These are phyloP conservation scores for Agaricus subrufescens DNA, from an alignment of 768 basidiomycete genomes.

Conservation along the genomic window DNA sequence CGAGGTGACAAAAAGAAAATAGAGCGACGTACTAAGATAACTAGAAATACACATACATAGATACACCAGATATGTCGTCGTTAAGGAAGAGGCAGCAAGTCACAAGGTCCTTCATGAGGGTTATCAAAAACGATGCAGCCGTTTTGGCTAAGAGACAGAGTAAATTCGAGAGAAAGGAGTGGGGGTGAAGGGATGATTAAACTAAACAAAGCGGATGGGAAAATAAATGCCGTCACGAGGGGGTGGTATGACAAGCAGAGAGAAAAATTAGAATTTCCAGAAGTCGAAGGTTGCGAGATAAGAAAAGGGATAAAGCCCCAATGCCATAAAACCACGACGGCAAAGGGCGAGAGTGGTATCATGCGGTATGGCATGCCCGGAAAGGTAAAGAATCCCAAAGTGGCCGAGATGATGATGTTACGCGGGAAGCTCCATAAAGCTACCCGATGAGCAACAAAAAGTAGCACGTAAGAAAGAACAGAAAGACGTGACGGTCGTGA, in stretches of 20 bases:
- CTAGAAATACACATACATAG: conserved; percentile 23
- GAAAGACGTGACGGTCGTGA: conserved; percentile 15
- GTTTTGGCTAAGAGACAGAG: neutral
- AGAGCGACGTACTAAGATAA: too few relatives aligned
- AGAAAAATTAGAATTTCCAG: neutral
- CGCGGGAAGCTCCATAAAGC: neutral
- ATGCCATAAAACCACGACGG: neutral
- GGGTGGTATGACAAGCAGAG: conserved; percentile 1
- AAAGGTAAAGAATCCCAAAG: conserved; percentile 10
- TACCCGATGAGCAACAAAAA: conserved; percentile 7
- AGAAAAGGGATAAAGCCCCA: neutral
- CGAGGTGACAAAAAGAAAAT: too few relatives aligned
- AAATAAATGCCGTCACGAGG: neutral
- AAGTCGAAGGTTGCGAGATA: neutral
- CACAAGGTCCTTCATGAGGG: neutral
- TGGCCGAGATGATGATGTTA: conserved; percentile 6
- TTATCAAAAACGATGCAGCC: neutral
- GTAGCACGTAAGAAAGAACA: conserved; percentile 13
- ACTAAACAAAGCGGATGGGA: neutral
- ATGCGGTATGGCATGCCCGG: conserved; percentile 16
- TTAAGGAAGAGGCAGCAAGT: neutral
- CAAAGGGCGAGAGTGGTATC: conserved; percentile 10
- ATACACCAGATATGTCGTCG: neutral
- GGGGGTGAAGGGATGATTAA: conserved; percentile 1
- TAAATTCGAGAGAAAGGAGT: conserved; percentile 7